These are phyloP conservation scores for Globisporangium cederbergense DNA, from an alignment of 352 stramenopile genomes.

Conservation along the genomic window DNA sequence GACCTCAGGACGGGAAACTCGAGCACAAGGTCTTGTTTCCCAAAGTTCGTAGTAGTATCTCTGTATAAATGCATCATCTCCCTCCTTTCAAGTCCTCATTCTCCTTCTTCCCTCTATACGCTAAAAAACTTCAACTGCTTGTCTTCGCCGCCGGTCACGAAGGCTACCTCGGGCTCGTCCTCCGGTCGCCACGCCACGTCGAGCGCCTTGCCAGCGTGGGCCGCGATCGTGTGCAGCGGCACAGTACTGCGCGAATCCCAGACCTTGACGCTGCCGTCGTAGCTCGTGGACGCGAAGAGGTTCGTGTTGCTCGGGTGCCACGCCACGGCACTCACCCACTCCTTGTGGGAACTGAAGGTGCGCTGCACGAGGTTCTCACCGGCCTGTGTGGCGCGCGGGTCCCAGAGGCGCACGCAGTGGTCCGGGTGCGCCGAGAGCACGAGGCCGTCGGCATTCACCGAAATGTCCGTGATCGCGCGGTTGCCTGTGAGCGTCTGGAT, in stretches of 20 bases:
- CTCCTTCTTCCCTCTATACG: constrained; percentile 42
- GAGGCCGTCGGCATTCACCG: constrained; percentile 54
- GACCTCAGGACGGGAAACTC: not conserved
- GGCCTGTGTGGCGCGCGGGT: constrained; percentile 60
- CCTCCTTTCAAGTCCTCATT: not conserved
- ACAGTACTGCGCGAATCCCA: constrained; percentile 77
- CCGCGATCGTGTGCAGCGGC: constrained; percentile 71
- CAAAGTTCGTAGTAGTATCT: too few species aligned
- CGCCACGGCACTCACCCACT: constrained; percentile 77
- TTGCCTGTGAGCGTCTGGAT: constrained; percentile 74
- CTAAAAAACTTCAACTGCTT: constrained; percentile 87
- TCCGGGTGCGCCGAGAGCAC: constrained; percentile 80
- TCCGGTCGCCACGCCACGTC: constrained; percentile 55
- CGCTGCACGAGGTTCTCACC: constrained; percentile 73
- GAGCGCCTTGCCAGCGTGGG: constrained; percentile 75
- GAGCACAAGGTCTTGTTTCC: not conserved
- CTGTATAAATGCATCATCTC: constrained; percentile 8
- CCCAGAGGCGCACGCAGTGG: constrained; percentile 79
- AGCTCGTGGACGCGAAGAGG: constrained; percentile 71
- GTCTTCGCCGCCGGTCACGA: constrained; percentile 80
- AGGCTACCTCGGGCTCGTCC: constrained; percentile 33
- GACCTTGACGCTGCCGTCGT: constrained; percentile 79
- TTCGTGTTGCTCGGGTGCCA: constrained; percentile 61
- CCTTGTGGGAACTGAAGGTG: constrained; percentile 82
- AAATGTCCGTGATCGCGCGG: constrained; percentile 70